Evolutionary conservation across 768 basidiomycete species (phyloP).

Genomic region (Phlegmacium glaucopus): DNA sequence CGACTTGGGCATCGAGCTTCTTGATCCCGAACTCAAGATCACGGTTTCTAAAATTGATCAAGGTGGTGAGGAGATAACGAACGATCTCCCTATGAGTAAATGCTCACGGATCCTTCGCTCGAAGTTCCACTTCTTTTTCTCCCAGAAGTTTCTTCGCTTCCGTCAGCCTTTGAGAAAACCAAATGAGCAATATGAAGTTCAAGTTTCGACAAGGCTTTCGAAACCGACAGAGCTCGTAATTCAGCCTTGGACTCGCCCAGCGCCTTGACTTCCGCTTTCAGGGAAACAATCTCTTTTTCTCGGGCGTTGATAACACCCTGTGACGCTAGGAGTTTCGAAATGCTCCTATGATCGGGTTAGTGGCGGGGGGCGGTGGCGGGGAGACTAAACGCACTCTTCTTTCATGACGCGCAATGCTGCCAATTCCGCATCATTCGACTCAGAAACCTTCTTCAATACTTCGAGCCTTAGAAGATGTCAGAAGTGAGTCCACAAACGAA

Average conservation of each 20-base stretch:
- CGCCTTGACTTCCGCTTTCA: constrained; percentile 19
- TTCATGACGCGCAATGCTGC: constrained; percentile 12
- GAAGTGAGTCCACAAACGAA: no score
- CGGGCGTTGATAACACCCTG: constrained; percentile 22
- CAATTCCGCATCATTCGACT: constrained; percentile 11
- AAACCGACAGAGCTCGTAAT: constrained; percentile 20
- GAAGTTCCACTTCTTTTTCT: constrained; percentile 17
- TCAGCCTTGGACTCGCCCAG: constrained; percentile 25
- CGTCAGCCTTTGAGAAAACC: constrained; percentile 15
- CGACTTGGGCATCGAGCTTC: constrained; percentile 7
- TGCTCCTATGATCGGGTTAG: constrained; percentile 8
- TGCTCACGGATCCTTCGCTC: constrained; percentile 10
- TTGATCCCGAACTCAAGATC: constrained; percentile 8
- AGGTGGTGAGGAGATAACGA: no score
- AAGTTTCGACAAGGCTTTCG: no score
- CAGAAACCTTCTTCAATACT: constrained; percentile 5
- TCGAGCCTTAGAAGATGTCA: constrained; percentile 8
- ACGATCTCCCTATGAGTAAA: no score
- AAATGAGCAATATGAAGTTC: no score
- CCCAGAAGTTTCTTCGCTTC: constrained; percentile 21
- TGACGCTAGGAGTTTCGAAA: constrained; percentile 17
- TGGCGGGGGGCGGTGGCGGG: background rate
- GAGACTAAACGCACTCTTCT: constrained; percentile 14
- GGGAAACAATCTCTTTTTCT: constrained; percentile 20
- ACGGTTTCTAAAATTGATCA: constrained; percentile 2